phyloP scores from a whole-genome alignment of 306 rosid genomes.

The Prosopis cineraria region DNA sequence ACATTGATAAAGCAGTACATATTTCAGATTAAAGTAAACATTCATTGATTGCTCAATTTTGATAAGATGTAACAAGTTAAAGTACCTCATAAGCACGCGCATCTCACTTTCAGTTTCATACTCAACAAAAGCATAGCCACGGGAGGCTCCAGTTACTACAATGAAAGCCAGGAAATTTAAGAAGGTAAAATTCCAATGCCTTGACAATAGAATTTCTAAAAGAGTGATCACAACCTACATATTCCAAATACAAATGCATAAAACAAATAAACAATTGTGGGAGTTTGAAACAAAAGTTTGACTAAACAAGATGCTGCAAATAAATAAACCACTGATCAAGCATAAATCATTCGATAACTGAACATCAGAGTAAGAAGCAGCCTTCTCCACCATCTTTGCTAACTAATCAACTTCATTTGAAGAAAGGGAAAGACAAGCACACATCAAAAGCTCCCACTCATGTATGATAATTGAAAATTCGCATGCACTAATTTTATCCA shows the following conservation, averaged over 20 bases:
- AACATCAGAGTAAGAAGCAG: constrained; percentile 7
- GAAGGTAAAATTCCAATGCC: neutral
- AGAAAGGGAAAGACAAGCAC: too few species aligned
- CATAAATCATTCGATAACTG: neutral
- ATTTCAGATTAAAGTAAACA: neutral
- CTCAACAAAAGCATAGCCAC: constrained; percentile 96
- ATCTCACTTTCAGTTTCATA: constrained; percentile 81
- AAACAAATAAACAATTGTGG: neutral
- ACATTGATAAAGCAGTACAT: neutral
- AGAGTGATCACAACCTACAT: neutral
- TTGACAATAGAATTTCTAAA: neutral
- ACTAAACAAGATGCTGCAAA: neutral
- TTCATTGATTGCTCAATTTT: neutral
- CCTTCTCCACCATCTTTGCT: neutral
- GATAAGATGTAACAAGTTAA: constrained; percentile 3
- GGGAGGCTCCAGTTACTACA: constrained; percentile 89
- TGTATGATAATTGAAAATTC: too few species aligned
- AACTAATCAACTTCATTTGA: too few species aligned
- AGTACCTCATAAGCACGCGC: constrained; percentile 78
- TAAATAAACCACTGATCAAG: neutral
- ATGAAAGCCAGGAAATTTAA: constrained; percentile 16
- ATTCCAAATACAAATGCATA: constrained; percentile 3
- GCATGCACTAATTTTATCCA: too few species aligned
- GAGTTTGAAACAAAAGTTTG: neutral
- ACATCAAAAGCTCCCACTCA: too few species aligned